phyloP scores from a whole-genome alignment of 208 protist species.

The Acanthamoeba sp. region DNA sequence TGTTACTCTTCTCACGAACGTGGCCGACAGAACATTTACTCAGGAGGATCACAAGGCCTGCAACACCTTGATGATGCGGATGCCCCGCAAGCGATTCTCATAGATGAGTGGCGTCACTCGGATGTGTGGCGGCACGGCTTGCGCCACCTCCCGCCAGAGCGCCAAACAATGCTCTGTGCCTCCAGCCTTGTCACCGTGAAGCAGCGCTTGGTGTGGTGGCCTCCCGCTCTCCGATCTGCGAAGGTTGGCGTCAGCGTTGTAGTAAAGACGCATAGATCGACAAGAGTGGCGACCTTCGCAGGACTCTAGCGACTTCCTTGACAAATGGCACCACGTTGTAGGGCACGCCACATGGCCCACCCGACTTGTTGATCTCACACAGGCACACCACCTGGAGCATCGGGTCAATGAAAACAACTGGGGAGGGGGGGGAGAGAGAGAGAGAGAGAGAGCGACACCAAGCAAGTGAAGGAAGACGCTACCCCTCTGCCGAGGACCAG shows the following conservation, averaged over 20 bases:
- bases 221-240: neutral
- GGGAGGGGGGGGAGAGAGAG: no score
- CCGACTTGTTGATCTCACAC: slow-evolving; percentile 39
- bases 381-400: slow-evolving; percentile 23
- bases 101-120: neutral
- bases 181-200: slow-evolving; percentile 24
- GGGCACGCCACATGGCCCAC: slow-evolving; percentile 53
- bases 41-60: no score
- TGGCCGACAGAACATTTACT: no score
- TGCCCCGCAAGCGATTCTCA: slow-evolving; percentile 23
- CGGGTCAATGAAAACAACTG: no score
- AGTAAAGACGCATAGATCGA: neutral
- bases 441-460: neutral
- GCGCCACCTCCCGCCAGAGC: neutral
- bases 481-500: slow-evolving; percentile 53
- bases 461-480: neutral
- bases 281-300: neutral
- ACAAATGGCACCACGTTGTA: slow-evolving; percentile 5
- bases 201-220: slow-evolving; percentile 23
- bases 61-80: slow-evolving; percentile 41
- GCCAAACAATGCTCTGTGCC: slow-evolving; percentile 9
- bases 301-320: neutral
- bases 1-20: no score
- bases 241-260: neutral
- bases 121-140: neutral